A percentile compares a stretch with the other conserved stretches of the same genome.
These are phyloP conservation scores for Hymenoscyphus occultus DNA, from an alignment of 2,329 filamentous ascomycete genomes.

Conservation along the genomic window DNA sequence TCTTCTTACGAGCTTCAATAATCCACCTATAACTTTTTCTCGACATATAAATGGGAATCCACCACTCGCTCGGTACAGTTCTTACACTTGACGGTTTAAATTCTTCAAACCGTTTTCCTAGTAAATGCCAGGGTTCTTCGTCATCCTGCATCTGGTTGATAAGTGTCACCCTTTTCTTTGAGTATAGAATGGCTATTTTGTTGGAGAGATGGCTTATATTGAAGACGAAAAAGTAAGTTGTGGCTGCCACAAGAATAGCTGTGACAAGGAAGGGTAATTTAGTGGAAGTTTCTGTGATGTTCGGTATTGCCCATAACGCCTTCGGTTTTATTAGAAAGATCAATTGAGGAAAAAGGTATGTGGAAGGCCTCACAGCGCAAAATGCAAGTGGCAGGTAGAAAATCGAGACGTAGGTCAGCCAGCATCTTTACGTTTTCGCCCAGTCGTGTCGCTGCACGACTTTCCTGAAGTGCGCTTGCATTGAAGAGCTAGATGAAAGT, in stretches of 20 bases:
- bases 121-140: not conserved
- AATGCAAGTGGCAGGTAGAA: conserved; percentile 41
- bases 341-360: not conserved
- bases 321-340: not conserved
- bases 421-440: conserved; percentile 40
- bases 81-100: not conserved
- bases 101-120: not conserved
- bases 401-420: conserved; percentile 40
- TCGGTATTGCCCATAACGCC: conserved; percentile 1
- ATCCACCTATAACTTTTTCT: not conserved
- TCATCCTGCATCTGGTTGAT: conserved; percentile 1
- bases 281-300: not conserved
- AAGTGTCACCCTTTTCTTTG: not conserved
- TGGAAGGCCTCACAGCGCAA: conserved; percentile 18
- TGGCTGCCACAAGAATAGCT: not conserved
- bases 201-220: not conserved
- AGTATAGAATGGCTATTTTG: not conserved
- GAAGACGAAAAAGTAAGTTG: not conserved
- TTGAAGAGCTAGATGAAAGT: conserved; percentile 25
- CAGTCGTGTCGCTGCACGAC: conserved; percentile 33
- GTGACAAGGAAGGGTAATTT: not conserved
- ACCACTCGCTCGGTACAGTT: conserved; percentile 4
- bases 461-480: conserved; percentile 35
- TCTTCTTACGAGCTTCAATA: not conserved
- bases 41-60: not conserved